phyloP scores from a whole-genome alignment of 1,284 basidiomycete genomes.

The Taiwanofungus camphoratus region DNA sequence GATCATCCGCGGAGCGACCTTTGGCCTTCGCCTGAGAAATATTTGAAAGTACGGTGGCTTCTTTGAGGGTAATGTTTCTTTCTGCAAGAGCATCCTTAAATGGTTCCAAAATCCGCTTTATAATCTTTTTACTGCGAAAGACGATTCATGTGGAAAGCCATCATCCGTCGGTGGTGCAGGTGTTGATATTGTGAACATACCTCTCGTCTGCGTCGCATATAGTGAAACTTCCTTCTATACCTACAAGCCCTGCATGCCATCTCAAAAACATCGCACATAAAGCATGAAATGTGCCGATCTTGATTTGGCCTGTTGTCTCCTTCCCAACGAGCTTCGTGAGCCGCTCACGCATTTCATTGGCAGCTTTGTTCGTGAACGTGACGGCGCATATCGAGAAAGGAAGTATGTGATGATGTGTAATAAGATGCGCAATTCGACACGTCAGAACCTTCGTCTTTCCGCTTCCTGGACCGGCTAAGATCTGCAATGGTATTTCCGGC shows the following conservation, averaged over 20 bases:
- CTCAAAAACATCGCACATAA: constrained; percentile 73
- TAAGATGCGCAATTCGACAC: constrained; percentile 72
- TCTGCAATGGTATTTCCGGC: constrained; percentile 65
- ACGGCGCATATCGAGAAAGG: constrained; percentile 73
- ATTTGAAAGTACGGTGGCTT: constrained; percentile 49
- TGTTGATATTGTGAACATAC: constrained; percentile 36
- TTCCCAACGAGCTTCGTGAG: constrained; percentile 70
- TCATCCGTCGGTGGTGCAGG: no score
- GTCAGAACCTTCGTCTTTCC: constrained; percentile 70
- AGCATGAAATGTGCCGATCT: constrained; percentile 83
- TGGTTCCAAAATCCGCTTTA: constrained; percentile 56
- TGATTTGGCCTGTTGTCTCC: constrained; percentile 51
- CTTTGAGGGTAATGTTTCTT: constrained; percentile 53
- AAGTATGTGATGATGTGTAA: constrained; percentile 49
- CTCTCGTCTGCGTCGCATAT: constrained; percentile 83
- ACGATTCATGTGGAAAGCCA: constrained; percentile 10
- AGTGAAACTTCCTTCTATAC: constrained; percentile 71
- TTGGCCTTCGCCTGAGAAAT: constrained; percentile 85
- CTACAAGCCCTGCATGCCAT: constrained; percentile 56
- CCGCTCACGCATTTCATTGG: constrained; percentile 82
- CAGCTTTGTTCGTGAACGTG: constrained; percentile 87
- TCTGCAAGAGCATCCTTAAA: constrained; percentile 44
- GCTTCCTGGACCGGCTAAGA: constrained; percentile 82
- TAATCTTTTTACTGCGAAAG: constrained; percentile 65
- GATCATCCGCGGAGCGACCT: constrained; percentile 49